Evolutionary conservation across 148 eudicot genomes (phyloP).

Genomic region (Gaultheria prostrata): DNA sequence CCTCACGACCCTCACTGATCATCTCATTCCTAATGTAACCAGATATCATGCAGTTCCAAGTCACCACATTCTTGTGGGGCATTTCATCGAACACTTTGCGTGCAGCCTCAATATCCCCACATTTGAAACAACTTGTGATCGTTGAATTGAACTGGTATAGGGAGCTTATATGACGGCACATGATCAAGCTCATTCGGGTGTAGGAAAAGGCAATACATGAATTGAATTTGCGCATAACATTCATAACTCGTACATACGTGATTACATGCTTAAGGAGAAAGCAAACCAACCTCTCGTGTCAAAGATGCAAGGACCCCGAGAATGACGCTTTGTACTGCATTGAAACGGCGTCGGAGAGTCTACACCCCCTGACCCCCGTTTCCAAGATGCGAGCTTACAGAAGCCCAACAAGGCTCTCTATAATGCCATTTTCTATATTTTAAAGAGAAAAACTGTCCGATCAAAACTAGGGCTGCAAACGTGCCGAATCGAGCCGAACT

Average conservation of each 20-base stretch:
- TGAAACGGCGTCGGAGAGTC: too few relatives aligned
- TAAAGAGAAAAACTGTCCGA: too few relatives aligned
- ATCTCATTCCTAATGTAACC: slow-evolving; percentile 50
- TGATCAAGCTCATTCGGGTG: neutral
- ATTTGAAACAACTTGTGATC: slow-evolving; percentile 37
- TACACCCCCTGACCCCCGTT: too few relatives aligned
- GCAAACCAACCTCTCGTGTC: too few relatives aligned
- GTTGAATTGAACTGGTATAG: slow-evolving; percentile 36
- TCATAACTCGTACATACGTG: neutral
- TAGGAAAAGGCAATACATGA: neutral
- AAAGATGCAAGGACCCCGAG: too few relatives aligned
- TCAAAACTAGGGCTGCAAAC: too few relatives aligned
- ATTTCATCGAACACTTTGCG: slow-evolving; percentile 61
- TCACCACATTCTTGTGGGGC: slow-evolving; percentile 60
- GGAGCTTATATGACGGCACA: slow-evolving; percentile 19
- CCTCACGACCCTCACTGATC: slow-evolving; percentile 45
- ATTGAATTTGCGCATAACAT: neutral
- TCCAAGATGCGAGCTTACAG: too few relatives aligned
- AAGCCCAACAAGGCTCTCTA: too few relatives aligned
- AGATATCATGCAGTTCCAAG: slow-evolving; percentile 76
- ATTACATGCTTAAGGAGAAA: neutral
- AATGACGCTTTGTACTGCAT: too few relatives aligned
- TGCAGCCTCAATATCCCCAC: slow-evolving; percentile 42
- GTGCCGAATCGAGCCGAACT: too few relatives aligned
- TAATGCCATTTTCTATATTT: too few relatives aligned